Conservation (phyloP, 495 filamentous ascomycete species). For the Penicillium canescens region DNA sequence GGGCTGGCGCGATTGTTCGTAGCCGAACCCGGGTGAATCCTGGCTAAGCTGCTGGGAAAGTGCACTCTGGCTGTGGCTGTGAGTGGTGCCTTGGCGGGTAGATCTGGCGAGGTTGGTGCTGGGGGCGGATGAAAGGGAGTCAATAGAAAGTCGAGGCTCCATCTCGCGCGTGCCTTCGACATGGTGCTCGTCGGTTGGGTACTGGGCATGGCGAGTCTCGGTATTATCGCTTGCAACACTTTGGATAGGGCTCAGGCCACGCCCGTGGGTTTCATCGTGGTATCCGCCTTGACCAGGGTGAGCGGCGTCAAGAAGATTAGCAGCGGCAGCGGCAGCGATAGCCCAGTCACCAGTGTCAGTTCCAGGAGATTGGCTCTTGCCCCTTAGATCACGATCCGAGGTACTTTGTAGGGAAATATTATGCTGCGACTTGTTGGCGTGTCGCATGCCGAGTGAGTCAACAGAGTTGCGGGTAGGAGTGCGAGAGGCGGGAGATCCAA, state of each 20-base stretch:
- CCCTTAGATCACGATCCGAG: conserved; percentile 50
- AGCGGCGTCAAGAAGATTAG: conserved; percentile 40
- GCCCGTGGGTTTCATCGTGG: conserved; percentile 57
- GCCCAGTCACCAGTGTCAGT: conserved; percentile 49
- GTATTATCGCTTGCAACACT: conserved; percentile 78
- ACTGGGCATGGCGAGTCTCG: conserved; percentile 20
- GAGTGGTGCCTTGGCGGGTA: conserved; percentile 52
- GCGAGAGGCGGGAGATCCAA: conserved; percentile 52
- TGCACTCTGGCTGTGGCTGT: conserved; percentile 41
- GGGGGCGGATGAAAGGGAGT: conserved; percentile 54
- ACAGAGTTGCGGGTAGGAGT: conserved; percentile 56
- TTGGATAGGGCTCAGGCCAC: conserved; percentile 80
- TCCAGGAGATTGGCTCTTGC: conserved; percentile 40
- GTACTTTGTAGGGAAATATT: conserved; percentile 52
- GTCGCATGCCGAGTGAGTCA: conserved; percentile 51
- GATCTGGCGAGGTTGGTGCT: conserved; percentile 54
- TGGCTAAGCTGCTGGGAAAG: conserved; percentile 40
- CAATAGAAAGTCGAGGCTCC: conserved; percentile 49
- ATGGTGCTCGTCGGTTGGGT: conserved; percentile 4
- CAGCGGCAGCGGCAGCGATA: conserved; percentile 48
- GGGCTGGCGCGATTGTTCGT: conserved; percentile 34
- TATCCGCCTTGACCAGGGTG: conserved; percentile 43
- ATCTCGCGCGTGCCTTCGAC: conserved; percentile 27
- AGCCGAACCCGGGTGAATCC: conserved; percentile 37
- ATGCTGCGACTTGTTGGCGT: conserved; percentile 60